phyloP scores from a whole-genome alignment of 129 eudicot genomes.

The Tagetes erecta region DNA sequence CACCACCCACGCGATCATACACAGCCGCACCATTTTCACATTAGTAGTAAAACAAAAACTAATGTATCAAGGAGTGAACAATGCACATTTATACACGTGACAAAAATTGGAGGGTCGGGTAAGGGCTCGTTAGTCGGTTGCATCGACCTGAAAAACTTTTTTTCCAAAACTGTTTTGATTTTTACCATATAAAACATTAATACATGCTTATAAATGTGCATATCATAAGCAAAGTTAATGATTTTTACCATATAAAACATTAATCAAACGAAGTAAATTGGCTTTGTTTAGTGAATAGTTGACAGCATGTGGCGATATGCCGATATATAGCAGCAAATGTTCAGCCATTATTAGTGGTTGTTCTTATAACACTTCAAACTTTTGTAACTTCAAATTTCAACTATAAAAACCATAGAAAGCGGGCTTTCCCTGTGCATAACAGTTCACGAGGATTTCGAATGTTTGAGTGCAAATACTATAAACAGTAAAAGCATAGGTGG shows the following conservation, averaged over 20 bases:
- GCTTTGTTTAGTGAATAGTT: not conserved
- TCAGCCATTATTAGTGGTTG: not conserved
- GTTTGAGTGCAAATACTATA: not conserved
- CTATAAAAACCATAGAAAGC: not conserved
- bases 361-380: not conserved
- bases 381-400: not conserved
- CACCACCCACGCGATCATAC: not conserved
- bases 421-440: not conserved
- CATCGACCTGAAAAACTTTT: not conserved
- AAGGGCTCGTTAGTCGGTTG: not conserved
- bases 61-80: not conserved
- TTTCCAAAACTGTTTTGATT: not conserved
- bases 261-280: not conserved
- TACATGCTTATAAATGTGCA: not conserved
- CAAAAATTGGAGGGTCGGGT: not conserved
- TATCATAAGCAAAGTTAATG: not conserved
- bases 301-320: not conserved
- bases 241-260: not conserved
- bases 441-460: not conserved
- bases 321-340: not conserved
- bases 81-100: not conserved
- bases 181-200: not conserved
- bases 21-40: not conserved
- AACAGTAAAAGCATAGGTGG: not conserved
- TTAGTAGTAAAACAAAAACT: conserved; percentile 1